A percentile compares a stretch with the other conserved stretches of the same genome.
These are phyloP conservation scores for Crucibulum laeve DNA, from an alignment of 768 basidiomycete genomes.

Conservation along the genomic window DNA sequence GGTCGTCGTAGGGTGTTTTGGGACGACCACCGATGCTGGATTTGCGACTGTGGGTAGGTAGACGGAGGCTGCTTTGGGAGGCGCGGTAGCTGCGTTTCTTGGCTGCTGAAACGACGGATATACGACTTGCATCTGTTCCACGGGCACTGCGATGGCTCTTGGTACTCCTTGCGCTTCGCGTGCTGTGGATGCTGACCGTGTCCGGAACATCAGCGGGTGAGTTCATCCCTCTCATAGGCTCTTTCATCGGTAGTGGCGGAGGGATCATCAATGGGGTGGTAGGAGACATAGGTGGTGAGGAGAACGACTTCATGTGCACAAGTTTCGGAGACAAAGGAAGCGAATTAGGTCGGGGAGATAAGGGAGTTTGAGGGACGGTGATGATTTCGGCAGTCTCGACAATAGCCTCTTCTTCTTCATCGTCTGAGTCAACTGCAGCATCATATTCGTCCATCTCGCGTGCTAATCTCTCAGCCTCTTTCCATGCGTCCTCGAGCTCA, in stretches of 20 bases:
- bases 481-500: constrained; percentile 80
- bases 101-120: constrained; percentile 56
- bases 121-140: constrained; percentile 20
- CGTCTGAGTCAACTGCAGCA: constrained; percentile 22
- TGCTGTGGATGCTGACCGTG: constrained; percentile 33
- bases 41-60: constrained; percentile 34
- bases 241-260: constrained; percentile 4
- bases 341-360: constrained; percentile 12
- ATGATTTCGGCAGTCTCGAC: constrained; percentile 47
- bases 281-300: constrained; percentile 4
- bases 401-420: constrained; percentile 31
- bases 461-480: constrained; percentile 69
- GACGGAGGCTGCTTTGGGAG: constrained; percentile 63
- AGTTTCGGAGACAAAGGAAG: constrained; percentile 12
- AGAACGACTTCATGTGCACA: constrained; percentile 5
- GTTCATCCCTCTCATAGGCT: constrained; percentile 6
- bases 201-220: constrained; percentile 28
- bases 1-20: constrained; percentile 12
- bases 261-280: no score
- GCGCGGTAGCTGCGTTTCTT: constrained; percentile 57
- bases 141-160: constrained; percentile 29
- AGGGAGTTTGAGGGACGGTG: constrained; percentile 25
- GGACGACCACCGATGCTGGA: constrained; percentile 10
- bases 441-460: constrained; percentile 66
- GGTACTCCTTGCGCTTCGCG: constrained; percentile 22